These are phyloP conservation scores for Backusella psychrophila DNA, from an alignment of 192 early-diverging fungal genomes.

Conservation along the genomic window DNA sequence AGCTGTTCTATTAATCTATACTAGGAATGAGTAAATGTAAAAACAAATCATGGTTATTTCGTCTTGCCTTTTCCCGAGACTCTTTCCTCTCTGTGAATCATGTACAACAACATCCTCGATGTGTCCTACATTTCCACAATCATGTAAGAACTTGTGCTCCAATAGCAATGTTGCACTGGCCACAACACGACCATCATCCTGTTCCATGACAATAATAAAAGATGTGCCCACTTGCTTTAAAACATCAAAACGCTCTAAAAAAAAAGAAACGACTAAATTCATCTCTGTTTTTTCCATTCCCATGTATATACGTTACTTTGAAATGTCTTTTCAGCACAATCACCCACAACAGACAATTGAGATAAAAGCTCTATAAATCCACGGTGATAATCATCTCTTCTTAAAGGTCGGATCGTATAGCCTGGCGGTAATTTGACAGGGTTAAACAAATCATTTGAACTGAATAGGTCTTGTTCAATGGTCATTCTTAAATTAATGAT, in stretches of 20 bases:
- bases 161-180: constrained; percentile 85
- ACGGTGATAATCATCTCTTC: constrained; percentile 76
- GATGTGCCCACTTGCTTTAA: constrained; percentile 68
- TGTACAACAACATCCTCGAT: constrained; percentile 90
- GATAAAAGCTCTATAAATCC: constrained; percentile 62
- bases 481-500: neutral
- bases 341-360: constrained; percentile 78
- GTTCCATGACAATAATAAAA: constrained; percentile 87
- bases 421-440: constrained; percentile 34
- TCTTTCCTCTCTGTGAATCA: constrained; percentile 69
- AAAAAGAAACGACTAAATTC: neutral
- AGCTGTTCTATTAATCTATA: constrained; percentile 82
- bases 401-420: constrained; percentile 76
- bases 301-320: constrained; percentile 36
- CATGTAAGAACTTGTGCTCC: constrained; percentile 89
- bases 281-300: too few relatives aligned
- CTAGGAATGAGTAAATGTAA: neutral
- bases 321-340: constrained; percentile 70
- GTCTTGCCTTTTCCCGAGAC: constrained; percentile 53
- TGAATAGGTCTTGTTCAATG: neutral
- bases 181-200: constrained; percentile 58
- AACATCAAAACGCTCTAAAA: constrained; percentile 67
- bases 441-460: neutral
- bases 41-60: neutral
- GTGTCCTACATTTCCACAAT: constrained; percentile 83